phyloP scores from a whole-genome alignment of 2,329 filamentous ascomycete genomes.

The Thielaviopsis populi region DNA sequence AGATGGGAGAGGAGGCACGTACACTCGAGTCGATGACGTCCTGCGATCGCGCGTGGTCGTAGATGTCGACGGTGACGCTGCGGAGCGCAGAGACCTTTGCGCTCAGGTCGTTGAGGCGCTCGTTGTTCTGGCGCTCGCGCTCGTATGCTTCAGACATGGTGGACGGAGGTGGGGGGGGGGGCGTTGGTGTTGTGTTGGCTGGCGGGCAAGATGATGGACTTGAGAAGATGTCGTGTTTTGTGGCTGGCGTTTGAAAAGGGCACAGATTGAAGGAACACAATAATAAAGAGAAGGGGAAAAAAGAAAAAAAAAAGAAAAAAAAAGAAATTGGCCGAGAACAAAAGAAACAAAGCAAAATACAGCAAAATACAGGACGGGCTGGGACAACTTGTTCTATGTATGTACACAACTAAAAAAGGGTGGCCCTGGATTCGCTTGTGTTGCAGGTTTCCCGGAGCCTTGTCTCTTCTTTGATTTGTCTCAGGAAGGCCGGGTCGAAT shows the following conservation, averaged over 20 bases:
- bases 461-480: conserved; percentile 6
- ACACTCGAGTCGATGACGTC: conserved; percentile 78
- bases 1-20: conserved; percentile 22
- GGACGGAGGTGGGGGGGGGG: background rate
- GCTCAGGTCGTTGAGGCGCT: conserved; percentile 78
- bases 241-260: too few species aligned
- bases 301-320: background rate
- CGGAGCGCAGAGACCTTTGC: conserved; percentile 84
- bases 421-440: background rate
- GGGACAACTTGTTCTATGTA: conserved; percentile 1
- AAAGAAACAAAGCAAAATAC: background rate
- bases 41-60: conserved; percentile 84
- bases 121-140: conserved; percentile 83
- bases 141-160: conserved; percentile 63
- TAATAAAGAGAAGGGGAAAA: background rate
- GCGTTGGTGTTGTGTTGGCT: too few species aligned
- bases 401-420: background rate
- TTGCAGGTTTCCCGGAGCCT: background rate
- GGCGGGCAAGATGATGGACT: too few species aligned
- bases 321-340: background rate
- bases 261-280: too few species aligned
- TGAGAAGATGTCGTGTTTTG: too few species aligned
- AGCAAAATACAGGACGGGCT: background rate
- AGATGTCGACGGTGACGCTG: conserved; percentile 92
- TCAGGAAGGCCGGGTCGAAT: background rate